Conservation (phyloP, 176 grass and related monocot species). For the Juncus effusus region DNA sequence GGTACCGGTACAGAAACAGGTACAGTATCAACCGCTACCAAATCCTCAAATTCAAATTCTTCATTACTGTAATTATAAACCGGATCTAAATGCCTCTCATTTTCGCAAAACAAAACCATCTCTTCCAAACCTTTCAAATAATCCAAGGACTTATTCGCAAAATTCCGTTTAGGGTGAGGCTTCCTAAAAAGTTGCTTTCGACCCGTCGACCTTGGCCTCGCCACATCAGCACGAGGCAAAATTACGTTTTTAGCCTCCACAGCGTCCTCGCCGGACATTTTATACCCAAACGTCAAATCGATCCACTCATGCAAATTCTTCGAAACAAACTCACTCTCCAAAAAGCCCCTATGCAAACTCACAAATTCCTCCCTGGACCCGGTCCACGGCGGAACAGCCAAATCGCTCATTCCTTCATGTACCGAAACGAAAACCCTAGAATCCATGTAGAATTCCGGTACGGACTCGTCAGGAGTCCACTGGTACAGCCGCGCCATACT, state of each 20-base stretch:
- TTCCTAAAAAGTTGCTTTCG: conserved; percentile 71
- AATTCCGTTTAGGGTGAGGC: conserved; percentile 69
- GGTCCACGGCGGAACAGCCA: conserved; percentile 80
- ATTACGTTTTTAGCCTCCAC: conserved; percentile 93
- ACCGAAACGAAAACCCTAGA: conserved; percentile 71
- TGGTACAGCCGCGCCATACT: conserved; percentile 93
- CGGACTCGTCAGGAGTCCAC: conserved; percentile 96
- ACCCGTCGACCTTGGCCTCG: conserved; percentile 69
- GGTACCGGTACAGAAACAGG: conserved; percentile 27
- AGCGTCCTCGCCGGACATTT: conserved; percentile 77
- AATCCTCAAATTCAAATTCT: conserved; percentile 29
- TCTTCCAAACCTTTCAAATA: conserved; percentile 68
- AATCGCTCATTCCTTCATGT: conserved; percentile 91
- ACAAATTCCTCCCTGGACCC: conserved; percentile 77
- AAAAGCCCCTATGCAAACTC: conserved; percentile 70
- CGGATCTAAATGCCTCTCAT: conserved; percentile 54
- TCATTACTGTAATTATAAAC: conserved; percentile 50
- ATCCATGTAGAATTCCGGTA: conserved; percentile 92
- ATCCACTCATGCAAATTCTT: conserved; percentile 90
- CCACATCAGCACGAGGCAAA: conserved; percentile 71
- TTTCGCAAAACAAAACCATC: conserved; percentile 63
- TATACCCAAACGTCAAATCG: conserved; percentile 98
- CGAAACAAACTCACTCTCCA: conserved; percentile 87
- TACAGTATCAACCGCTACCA: conserved; percentile 20
- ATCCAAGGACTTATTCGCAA: conserved; percentile 30